These are phyloP conservation scores for Aspergillus incahuasiensis DNA, from an alignment of 495 filamentous ascomycete species.

Conservation along the genomic window DNA sequence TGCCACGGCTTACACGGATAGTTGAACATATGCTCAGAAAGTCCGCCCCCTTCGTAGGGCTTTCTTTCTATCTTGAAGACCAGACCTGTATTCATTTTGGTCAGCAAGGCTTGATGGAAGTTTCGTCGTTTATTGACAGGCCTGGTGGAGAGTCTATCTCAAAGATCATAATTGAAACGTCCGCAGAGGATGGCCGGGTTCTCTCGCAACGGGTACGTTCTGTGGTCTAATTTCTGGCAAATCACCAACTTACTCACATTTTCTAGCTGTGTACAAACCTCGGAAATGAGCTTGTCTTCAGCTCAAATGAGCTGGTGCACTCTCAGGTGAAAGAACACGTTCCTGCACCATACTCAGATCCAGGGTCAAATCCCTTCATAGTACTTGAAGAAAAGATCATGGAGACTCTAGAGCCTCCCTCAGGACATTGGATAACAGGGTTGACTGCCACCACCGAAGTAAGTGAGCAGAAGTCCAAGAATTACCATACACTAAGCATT, in stretches of 20 bases:
- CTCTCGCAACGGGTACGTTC: slow-evolving; percentile 1
- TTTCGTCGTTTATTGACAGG: slow-evolving; percentile 5
- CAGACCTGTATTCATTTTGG: background rate
- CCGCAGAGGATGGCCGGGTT: background rate
- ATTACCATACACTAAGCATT: background rate
- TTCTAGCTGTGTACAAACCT: too few species aligned
- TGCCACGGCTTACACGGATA: too few species aligned
- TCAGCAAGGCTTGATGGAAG: background rate
- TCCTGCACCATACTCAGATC: too few species aligned
- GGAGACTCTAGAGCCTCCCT: background rate
- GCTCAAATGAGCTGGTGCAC: too few species aligned
- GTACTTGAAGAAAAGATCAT: background rate
- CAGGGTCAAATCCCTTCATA: too few species aligned
- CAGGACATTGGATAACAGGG: background rate
- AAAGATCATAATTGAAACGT: background rate
- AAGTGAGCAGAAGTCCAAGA: background rate
- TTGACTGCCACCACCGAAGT: slow-evolving; percentile 3
- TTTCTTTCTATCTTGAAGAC: background rate
- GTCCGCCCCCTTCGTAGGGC: too few species aligned
- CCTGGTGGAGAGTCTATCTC: slow-evolving; percentile 1
- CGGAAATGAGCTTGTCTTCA: too few species aligned
- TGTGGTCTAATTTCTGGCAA: background rate
- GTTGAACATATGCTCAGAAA: too few species aligned
- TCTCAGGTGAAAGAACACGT: too few species aligned
- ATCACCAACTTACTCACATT: background rate